A percentile compares a stretch with the other conserved stretches of the same genome.
Evolutionary conservation across 495 filamentous ascomycete species (phyloP).

Genomic region (Penicillium mononematosum): DNA sequence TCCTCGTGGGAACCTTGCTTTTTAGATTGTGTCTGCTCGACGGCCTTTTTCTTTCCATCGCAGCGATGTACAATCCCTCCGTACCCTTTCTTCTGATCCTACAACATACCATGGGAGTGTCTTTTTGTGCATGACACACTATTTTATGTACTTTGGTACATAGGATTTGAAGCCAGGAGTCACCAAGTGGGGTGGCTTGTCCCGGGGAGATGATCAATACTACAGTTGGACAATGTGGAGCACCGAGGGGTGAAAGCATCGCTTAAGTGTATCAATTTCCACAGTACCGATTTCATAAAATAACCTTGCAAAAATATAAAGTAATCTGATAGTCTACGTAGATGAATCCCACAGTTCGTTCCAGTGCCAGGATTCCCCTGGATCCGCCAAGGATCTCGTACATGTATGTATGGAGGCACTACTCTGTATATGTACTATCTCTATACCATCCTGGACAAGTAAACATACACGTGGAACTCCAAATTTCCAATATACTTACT

Average conservation of each 20-base stretch:
- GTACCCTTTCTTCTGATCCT: too few species aligned
- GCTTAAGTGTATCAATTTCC: conserved; percentile 7
- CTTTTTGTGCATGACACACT: not conserved
- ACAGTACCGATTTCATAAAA: not conserved
- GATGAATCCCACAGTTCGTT: not conserved
- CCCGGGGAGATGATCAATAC: conserved; percentile 27
- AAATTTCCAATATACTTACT: too few species aligned
- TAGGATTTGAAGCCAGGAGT: conserved; percentile 16
- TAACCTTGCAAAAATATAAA: not conserved
- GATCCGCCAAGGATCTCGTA: not conserved
- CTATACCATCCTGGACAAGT: too few species aligned
- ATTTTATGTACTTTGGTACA: not conserved
- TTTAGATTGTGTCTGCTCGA: not conserved
- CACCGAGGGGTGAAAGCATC: not conserved
- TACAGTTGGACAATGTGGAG: conserved; percentile 7
- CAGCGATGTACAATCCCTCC: too few species aligned
- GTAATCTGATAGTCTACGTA: not conserved
- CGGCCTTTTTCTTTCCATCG: not conserved
- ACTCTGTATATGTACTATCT: too few species aligned
- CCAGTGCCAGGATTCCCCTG: not conserved
- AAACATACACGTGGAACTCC: too few species aligned
- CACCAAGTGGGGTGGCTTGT: conserved; percentile 19
- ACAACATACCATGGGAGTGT: too few species aligned
- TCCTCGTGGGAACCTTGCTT: not conserved
- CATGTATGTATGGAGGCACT: too few species aligned